Evolutionary conservation across 2,329 filamentous ascomycete species (phyloP), one percentile per base, ranked within the genome.

Genomic region (Fusarium sp.): DNA sequence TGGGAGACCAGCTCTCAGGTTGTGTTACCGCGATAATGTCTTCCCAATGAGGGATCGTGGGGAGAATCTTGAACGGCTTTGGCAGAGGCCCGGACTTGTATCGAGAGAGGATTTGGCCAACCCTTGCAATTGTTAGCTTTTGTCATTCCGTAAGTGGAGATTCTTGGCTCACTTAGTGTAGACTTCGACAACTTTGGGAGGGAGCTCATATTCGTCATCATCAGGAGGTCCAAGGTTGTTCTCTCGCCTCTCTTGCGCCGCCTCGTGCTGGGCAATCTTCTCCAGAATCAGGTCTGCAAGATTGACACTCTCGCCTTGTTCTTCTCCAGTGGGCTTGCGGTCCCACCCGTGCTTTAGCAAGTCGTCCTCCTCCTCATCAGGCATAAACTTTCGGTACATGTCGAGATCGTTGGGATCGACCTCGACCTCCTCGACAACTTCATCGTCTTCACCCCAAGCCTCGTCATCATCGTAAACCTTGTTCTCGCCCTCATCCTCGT

Each of bases 81-180:
- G 95, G 95, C 29, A 99, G 84, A 66, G 94, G 94, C n/a, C 95
- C 95, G 13, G 91, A 94, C 78, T 96, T 97, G 81, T 97, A 98
- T 64, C 94, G 87, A 23, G 92, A 93, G 56, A 99, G 84, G 58
- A 98, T 89, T 66, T 93, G 82, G 58, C 93, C 94, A 68, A 97
- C 88, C 79, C 88, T 92, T 92, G 35, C 0, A 14, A 7, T 14
- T 7, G 43, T 70, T 60, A 72, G 66, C 37, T 42, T 15, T 10
- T 17, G 15, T 13, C 7, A 3, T 14, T 19, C 27, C 13, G 7
- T 6, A 17, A 4, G 6, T 11, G 11, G 6, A 27, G 3, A 3
- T 11, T 9, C 9, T 10, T 2, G 21, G 71, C 82, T 66, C 79
- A 91, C 87, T 97, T 96, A 59, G 90, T 90, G 75, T 96, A 98